Base-by-base conservation (phyloP, 441 rosid species). In the Metrosideros polymorpha region DNA sequence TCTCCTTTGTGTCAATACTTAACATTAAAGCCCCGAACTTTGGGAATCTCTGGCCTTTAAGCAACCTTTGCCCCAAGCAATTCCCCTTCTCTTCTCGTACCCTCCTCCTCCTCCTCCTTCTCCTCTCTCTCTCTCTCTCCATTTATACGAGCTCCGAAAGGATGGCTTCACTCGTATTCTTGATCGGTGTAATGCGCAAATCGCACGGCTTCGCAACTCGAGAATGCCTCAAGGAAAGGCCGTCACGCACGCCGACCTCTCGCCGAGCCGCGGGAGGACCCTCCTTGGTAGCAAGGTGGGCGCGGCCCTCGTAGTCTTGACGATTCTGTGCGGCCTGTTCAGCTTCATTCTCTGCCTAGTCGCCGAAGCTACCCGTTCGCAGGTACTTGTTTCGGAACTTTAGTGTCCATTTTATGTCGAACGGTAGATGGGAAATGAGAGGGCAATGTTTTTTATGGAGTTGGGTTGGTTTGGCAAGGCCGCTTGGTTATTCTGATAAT, bases 61-160 rank as follows among this genome's bases (percentile, higher is more conserved):
- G 99, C 92, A 95, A 96, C 99, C 98, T 95, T 96, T 91, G 91
- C 87, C 85, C 89, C 94, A 96, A 97, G 99, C 95, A 89, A 97
- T 94, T 93, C 96, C 89, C 29, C 86, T 89, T 86, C 93, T 63
- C 50, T 66, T 55, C 51, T 43, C 42, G 4, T 57, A 19, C 47
- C 83, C 32, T 55, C 83, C 29, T n/a, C n/a, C n/a, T n/a, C n/a
- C n/a, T n/a, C n/a, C n/a, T n/a, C n/a, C n/a, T n/a, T n/a, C n/a
- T n/a, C n/a, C n/a, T n/a, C n/a, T n/a, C n/a, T n/a, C n/a, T 59
- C 77, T 4, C 6, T 9, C 27, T 14, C 83, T 47, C 9, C 52
- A 66, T 53, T 59, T 61, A n/a, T 54, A 49, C 43, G 5, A 51
- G 43, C 47, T 49, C 42, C 5, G 24, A 12, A 50, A 52, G 43